Conservation (phyloP, 2,329 filamentous ascomycete genomes). For the Verticillium klebahnii region DNA sequence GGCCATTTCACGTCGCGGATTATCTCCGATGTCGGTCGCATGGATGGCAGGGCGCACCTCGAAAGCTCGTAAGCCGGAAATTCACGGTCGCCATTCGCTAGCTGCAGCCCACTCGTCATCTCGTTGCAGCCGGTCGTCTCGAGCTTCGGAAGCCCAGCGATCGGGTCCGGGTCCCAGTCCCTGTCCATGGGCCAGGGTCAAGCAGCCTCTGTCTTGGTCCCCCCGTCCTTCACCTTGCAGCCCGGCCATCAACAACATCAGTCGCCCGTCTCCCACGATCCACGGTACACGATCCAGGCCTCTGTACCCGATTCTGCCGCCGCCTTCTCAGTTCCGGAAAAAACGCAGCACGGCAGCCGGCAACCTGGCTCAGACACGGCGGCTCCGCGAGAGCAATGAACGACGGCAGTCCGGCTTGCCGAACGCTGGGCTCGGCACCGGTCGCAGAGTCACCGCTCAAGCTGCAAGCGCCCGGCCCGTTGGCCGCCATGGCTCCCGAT, state of each 20-base stretch:
- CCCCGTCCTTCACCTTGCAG: background rate
- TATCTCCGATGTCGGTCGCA: background rate
- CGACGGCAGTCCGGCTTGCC: background rate
- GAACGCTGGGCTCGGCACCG: background rate
- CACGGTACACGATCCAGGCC: background rate
- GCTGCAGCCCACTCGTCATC: background rate
- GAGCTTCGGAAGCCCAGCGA: background rate
- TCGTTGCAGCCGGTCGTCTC: background rate
- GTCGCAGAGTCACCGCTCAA: slow-evolving; percentile 1
- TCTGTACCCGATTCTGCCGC: background rate
- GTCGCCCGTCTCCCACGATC: too few species aligned
- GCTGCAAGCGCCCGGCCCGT: slow-evolving; percentile 21
- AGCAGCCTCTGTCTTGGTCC: background rate
- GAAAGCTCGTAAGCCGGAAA: background rate
- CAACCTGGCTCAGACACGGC: background rate
- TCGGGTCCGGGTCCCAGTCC: background rate
- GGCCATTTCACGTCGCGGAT: background rate
- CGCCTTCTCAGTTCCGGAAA: too few species aligned
- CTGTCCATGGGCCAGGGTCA: background rate
- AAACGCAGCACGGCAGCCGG: background rate
- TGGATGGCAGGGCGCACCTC: background rate
- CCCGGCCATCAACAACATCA: background rate
- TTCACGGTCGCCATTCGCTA: background rate
- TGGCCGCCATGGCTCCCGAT: slow-evolving; percentile 20
- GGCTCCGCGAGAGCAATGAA: background rate